Evolutionary conservation across 306 rosid genomes (phyloP).

Genomic region (Castanopsis chinensis): DNA sequence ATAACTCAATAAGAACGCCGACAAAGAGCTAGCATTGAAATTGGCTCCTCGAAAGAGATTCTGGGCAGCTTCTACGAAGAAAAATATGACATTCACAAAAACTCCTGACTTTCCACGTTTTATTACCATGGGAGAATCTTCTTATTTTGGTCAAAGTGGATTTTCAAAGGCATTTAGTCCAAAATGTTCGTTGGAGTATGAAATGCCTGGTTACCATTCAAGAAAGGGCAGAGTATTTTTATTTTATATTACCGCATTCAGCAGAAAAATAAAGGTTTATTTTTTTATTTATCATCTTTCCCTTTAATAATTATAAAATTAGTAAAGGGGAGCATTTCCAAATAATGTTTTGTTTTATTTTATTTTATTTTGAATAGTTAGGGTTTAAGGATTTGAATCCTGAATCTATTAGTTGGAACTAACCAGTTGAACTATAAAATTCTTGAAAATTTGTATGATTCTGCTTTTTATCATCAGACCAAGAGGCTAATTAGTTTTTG

Average conservation of each 20-base stretch:
- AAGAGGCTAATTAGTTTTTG: fast-evolving
- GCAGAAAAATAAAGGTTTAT: too few relatives aligned
- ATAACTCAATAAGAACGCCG: not conserved
- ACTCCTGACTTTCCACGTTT: not conserved
- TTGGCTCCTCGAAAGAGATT: not conserved
- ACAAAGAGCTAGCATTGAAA: not conserved
- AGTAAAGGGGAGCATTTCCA: too few relatives aligned
- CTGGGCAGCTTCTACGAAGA: not conserved
- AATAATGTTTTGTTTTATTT: too few relatives aligned
- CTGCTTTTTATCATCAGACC: too few relatives aligned
- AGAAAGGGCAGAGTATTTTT: not conserved
- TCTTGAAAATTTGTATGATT: too few relatives aligned
- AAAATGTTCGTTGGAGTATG: not conserved
- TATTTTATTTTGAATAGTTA: too few relatives aligned
- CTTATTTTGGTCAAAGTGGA: not conserved
- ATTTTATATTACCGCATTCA: not conserved
- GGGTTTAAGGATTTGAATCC: too few relatives aligned
- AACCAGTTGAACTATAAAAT: too few relatives aligned
- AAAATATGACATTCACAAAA: not conserved
- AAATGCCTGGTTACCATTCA: not conserved
- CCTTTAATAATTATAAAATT: too few relatives aligned
- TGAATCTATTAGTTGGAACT: too few relatives aligned
- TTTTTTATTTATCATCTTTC: too few relatives aligned
- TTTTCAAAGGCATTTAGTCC: not conserved
- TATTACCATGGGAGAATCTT: not conserved